These are phyloP conservation scores for Pseudonitzschia delicatissima DNA, from an alignment of 108 stramenopile genomes.

Conservation along the genomic window DNA sequence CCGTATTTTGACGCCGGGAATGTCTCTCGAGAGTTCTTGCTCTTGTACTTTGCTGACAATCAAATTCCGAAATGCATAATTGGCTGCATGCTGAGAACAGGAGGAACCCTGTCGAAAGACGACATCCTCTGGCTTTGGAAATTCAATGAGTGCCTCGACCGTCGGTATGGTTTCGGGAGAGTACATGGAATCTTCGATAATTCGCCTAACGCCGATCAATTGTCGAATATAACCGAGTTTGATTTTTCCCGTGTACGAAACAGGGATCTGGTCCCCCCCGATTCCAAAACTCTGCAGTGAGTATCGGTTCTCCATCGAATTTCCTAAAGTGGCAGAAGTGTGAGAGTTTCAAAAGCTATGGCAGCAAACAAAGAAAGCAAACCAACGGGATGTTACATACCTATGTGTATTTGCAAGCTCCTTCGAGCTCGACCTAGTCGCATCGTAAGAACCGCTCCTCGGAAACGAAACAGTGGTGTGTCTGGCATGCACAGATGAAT, in stretches of 20 bases:
- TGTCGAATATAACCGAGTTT: not conserved
- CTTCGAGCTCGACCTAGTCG: not conserved
- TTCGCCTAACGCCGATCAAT: not conserved
- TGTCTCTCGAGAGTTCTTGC: not conserved
- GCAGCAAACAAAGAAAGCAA: not conserved
- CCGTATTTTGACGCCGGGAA: not conserved
- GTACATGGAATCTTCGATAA: not conserved
- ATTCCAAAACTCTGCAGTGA: constrained; percentile 15
- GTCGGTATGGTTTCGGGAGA: too few species aligned
- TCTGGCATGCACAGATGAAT: not conserved
- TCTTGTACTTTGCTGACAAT: not conserved
- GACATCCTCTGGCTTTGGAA: not conserved
- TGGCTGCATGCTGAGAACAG: not conserved
- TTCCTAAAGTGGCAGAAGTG: not conserved
- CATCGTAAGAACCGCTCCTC: not conserved
- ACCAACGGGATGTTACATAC: too few species aligned
- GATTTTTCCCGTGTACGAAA: not conserved
- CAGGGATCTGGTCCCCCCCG: not conserved
- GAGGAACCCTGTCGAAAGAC: not conserved
- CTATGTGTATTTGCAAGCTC: not conserved
- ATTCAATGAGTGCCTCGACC: not conserved
- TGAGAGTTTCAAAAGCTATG: not conserved
- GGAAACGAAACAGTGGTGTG: not conserved
- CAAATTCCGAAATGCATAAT: not conserved
- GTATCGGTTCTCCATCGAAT: not conserved